Base-by-base conservation (phyloP, 2,329 filamentous ascomycete species). In the Colletotrichum cordylinicola region DNA sequence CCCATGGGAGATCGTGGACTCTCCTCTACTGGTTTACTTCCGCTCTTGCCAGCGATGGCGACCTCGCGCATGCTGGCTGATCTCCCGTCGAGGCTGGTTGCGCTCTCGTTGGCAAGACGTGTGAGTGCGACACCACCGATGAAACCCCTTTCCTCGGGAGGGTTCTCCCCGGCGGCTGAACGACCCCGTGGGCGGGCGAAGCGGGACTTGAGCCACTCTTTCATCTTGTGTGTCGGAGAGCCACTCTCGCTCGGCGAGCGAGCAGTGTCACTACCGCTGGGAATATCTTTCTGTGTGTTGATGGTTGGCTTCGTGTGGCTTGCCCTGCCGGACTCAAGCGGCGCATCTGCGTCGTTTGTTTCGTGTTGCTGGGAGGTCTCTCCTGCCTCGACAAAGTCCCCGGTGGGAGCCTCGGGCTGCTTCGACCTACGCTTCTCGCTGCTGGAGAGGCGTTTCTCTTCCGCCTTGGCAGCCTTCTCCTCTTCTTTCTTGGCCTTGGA, bases 201-300 rank as follows among this genome's bases (percentile, higher is more conserved):
- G 8, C 87, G 88, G 29, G 87, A 88, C 81, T 89, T 91, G 70
- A 92, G 84, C 90, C 90, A 92, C 52, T 85, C 86, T 78, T 87
- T 91, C 58, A 90, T 87, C 75, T 86, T 87, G 66, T 83, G 82
- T 21, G 77, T 80, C 8, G 81, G 79, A 5, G 82, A 83, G 12
- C 74, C 79, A 16, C 78, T 75, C 18, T 79, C 64, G 39, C 70
- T 78, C 12, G 77, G 75, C 21, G 75, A 78, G 21, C 72, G 74
- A 12, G 77, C 78, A 29, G 74, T 71, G 3, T 77, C 72, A 15
- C 64, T 69, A 6, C 27, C 35, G 35, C 18, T 31, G 27, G 68
- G 21, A 6, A 18, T 24, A 15, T 70, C 77, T n/a, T 16, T 74
- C 70, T 65, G 77, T 78, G 74, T 73, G 68, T 75, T 77, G 29